These are phyloP conservation scores for Ophiostoma pallidulum DNA, from an alignment of 2,329 filamentous ascomycete species.

Conservation along the genomic window DNA sequence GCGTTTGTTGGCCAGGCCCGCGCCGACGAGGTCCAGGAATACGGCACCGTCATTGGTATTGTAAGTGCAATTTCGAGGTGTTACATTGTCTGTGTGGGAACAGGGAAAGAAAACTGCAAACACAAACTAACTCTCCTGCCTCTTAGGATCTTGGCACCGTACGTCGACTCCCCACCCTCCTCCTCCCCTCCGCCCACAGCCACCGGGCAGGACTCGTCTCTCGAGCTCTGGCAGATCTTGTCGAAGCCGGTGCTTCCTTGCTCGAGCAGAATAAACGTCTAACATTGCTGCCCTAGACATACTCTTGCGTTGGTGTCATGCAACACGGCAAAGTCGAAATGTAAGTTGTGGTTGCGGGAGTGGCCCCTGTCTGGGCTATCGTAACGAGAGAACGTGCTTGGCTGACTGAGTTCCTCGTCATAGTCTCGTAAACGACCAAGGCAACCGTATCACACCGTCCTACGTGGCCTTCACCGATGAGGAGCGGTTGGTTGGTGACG, in stretches of 20 bases:
- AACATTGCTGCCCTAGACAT: constrained; percentile 43
- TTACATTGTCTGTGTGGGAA: no score
- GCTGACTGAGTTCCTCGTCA: background rate
- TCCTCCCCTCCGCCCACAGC: no score
- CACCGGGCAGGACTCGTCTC: no score
- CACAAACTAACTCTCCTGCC: constrained; percentile 16
- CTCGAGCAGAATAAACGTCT: background rate
- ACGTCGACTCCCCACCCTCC: no score
- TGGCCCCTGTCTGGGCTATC: no score
- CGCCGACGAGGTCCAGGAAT: constrained; percentile 64
- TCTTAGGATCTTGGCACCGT: constrained; percentile 60
- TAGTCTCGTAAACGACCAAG: constrained; percentile 77
- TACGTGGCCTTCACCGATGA: constrained; percentile 97
- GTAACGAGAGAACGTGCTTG: background rate
- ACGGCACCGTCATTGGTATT: constrained; percentile 90
- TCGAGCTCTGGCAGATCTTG: no score
- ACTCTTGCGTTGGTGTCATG: constrained; percentile 90
- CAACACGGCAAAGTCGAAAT: constrained; percentile 92
- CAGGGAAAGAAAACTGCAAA: background rate
- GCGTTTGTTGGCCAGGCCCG: constrained; percentile 72
- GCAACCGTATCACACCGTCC: constrained; percentile 90
- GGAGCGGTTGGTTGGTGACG: constrained; percentile 92
- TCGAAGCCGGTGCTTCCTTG: no score
- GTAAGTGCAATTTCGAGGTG: no score
- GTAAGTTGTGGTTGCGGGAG: constrained; percentile 1